A percentile compares a stretch with the other conserved stretches of the same genome.
Evolutionary conservation across 176 grass and related monocot species (phyloP).

Genomic region (Avena insularis): DNA sequence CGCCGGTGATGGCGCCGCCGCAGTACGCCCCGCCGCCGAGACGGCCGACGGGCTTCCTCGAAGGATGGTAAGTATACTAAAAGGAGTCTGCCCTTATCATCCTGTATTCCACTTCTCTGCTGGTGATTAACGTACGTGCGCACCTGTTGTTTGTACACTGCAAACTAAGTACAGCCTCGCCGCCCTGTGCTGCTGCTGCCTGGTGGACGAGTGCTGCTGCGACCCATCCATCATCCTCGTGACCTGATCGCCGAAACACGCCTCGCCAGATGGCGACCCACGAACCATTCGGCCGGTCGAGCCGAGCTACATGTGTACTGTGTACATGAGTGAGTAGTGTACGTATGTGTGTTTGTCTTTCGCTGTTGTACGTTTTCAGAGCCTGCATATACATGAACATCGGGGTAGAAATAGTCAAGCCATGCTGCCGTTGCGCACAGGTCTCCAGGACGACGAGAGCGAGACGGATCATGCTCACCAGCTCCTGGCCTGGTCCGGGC

Average conservation of each 20-base stretch:
- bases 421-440: no score
- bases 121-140: no score
- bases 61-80: slow-evolving; percentile 57
- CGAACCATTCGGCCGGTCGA: no score
- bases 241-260: neutral
- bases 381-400: neutral
- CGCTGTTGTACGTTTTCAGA: neutral
- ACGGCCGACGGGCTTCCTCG: slow-evolving; percentile 58
- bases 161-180: slow-evolving; percentile 41
- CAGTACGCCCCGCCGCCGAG: slow-evolving; percentile 63
- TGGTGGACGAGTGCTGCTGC: slow-evolving; percentile 77
- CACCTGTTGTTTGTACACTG: neutral
- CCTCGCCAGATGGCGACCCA: neutral
- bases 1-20: slow-evolving; percentile 63
- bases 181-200: slow-evolving; percentile 76
- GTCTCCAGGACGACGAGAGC: neutral
- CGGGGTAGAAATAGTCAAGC: neutral
- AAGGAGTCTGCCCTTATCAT: neutral
- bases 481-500: neutral
- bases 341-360: neutral
- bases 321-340: no score
- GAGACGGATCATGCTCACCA: neutral
- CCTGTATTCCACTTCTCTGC: neutral
- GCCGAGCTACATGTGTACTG: no score
- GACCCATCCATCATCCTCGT: slow-evolving; percentile 56